Percentiles rank a stretch among this genome's conserved stretches.
These are phyloP conservation scores for Physcomitrium patens DNA, from an alignment of 225 moss, liverwort and hornwort species.

Conservation along the genomic window DNA sequence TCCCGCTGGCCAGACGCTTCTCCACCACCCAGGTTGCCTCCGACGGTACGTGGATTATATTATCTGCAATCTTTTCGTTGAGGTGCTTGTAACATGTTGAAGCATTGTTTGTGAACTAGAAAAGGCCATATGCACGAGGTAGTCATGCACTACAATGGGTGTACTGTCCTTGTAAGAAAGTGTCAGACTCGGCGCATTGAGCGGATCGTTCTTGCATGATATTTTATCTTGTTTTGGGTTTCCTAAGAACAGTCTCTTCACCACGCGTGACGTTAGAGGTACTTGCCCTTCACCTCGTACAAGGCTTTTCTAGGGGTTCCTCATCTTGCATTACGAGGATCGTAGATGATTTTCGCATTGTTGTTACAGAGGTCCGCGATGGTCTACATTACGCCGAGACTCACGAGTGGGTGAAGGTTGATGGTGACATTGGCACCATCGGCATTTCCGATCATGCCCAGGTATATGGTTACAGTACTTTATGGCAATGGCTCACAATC, in stretches of 20 bases:
- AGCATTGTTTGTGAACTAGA: too few species aligned
- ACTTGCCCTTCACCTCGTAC: neutral
- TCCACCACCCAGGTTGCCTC: conserved; percentile 32
- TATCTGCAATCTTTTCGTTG: neutral
- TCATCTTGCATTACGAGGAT: neutral
- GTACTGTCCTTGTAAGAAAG: too few species aligned
- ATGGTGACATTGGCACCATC: conserved; percentile 71
- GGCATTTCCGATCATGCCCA: conserved; percentile 97
- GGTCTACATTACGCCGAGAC: conserved; percentile 72
- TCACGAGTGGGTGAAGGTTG: conserved; percentile 97
- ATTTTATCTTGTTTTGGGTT: too few species aligned
- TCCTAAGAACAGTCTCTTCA: too few species aligned
- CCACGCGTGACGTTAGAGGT: too few species aligned
- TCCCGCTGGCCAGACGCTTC: conserved; percentile 40
- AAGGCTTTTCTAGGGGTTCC: neutral
- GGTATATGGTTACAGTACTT: conserved; percentile 33
- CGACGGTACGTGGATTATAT: conserved; percentile 26
- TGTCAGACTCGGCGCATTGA: too few species aligned
- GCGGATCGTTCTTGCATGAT: too few species aligned
- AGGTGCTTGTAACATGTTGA: neutral
- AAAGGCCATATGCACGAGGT: too few species aligned
- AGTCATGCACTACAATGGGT: too few species aligned
- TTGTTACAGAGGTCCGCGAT: conserved; percentile 57
- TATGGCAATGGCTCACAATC: neutral
- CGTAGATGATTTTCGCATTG: neutral